A percentile compares a stretch with the other conserved stretches of the same genome.
phyloP scores from a whole-genome alignment of 129 eudicot species.

The Silybum marianum region DNA sequence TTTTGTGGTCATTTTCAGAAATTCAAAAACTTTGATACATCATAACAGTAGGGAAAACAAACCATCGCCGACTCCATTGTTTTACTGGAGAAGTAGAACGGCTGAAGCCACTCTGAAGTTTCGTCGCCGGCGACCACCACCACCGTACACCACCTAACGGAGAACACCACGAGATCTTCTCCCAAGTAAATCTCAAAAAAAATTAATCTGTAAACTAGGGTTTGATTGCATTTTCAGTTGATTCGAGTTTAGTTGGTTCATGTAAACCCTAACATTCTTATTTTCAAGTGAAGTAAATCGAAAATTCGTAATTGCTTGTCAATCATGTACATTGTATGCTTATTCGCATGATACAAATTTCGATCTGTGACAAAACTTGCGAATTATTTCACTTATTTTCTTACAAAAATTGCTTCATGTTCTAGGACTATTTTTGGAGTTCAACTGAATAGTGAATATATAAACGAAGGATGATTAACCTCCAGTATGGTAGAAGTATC shows the following conservation, averaged over 20 bases:
- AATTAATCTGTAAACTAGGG: neutral
- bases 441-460: neutral
- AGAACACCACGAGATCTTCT: neutral
- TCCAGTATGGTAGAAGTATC: conserved; percentile 45
- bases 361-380: neutral
- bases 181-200: conserved; percentile 2
- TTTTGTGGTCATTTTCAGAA: neutral
- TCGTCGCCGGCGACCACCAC: conserved; percentile 22
- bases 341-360: neutral
- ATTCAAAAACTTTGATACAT: neutral
- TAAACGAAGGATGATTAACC: conserved; percentile 50
- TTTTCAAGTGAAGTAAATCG: neutral
- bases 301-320: neutral
- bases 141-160: neutral
- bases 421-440: conserved; percentile 11
- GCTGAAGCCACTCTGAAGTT: neutral
- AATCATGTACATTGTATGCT: neutral
- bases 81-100: conserved; percentile 11
- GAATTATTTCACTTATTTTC: neutral
- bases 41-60: neutral
- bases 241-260: neutral
- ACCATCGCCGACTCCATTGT: neutral
- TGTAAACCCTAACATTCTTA: conserved; percentile 18
- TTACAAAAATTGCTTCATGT: neutral
- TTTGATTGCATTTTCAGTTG: neutral